phyloP scores from a whole-genome alignment of 345 rosid genomes.

The Citrus reticulata region DNA sequence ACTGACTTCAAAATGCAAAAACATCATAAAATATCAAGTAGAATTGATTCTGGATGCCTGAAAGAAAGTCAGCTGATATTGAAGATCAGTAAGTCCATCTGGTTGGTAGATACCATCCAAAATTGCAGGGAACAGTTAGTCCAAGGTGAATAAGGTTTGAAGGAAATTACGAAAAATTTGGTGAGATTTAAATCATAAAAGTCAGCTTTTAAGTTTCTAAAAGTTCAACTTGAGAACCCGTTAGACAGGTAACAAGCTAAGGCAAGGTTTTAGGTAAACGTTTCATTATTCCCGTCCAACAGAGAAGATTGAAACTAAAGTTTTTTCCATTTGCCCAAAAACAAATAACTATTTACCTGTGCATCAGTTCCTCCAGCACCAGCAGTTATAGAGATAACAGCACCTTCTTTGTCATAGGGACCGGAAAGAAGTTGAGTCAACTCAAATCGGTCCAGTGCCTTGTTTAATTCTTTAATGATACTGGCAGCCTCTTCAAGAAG shows the following conservation, averaged over 20 bases:
- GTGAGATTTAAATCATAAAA: not conserved
- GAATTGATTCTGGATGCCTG: not conserved
- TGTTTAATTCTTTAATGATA: constrained; percentile 66
- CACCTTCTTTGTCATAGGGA: constrained; percentile 93
- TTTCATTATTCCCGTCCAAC: not conserved
- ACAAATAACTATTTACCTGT: constrained; percentile 52
- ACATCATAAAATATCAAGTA: not conserved
- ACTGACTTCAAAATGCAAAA: not conserved
- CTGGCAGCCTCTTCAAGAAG: constrained; percentile 78
- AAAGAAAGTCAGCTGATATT: not conserved
- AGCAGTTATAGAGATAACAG: constrained; percentile 76
- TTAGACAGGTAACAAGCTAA: not conserved
- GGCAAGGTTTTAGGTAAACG: not conserved
- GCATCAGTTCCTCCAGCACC: constrained; percentile 99
- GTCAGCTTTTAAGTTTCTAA: not conserved
- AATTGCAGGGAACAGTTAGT: not conserved
- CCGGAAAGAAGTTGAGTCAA: constrained; percentile 91
- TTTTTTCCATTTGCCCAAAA: not conserved
- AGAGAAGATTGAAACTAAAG: not conserved
- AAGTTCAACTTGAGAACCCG: not conserved
- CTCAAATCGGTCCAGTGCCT: constrained; percentile 67
- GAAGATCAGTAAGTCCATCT: not conserved
- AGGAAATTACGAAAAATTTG: not conserved
- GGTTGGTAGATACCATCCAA: not conserved
- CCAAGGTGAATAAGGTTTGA: not conserved